Base-by-base conservation (phyloP, 2,329 filamentous ascomycete genomes). In the Xylariaceae sp. region DNA sequence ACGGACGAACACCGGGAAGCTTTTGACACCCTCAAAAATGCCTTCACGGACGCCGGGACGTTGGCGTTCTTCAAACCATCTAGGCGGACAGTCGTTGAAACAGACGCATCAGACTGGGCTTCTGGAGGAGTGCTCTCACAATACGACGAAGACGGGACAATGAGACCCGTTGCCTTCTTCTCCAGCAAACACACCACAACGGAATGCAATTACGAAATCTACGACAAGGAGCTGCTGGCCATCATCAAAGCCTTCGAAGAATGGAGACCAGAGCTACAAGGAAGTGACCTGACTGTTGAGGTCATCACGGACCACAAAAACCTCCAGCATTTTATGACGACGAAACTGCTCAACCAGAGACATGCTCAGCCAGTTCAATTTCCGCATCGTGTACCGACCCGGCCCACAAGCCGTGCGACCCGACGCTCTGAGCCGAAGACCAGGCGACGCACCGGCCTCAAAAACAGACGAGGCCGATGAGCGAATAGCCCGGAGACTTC, bases 191-290 rank as follows among this genome's bases (percentile, higher is more conserved):
- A 26, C 15, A 33, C 6, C 8, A 7, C 22, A 22, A n/a, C 31
- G 5, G 31, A 33, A 26, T 33, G n/a, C n/a, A n/a, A n/a, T n/a
- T n/a, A 35, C 19, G 24, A 35, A 19, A 35, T 35, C 8, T 26
- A 36, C 16, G 19, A 36, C 27, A 34, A 34, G 19, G 32, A 34
- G 14, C 32, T 34, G 5, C 24, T 34, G 5, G 32, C 32, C 7
- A 34, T 34, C 10, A 19, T 34, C 12, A 34, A 34, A 17, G 24
- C 32, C 16, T 29, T 34, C 14, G 26, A 34, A 17, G 32, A 34
- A 15, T 34, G 32, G 32, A 9, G 25, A 8, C 32, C 32, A 6
- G 31, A 33, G 19, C 31, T 33, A 12, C 31, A 33, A 15, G 31
- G 31, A 8, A 21, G 16, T 22, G 30, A 23, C 8, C 21, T 8